Percentiles rank a stretch among this genome's conserved stretches.
Evolutionary conservation across 257 asterid genomes (phyloP).

Genomic region (Fraxinus excelsior): DNA sequence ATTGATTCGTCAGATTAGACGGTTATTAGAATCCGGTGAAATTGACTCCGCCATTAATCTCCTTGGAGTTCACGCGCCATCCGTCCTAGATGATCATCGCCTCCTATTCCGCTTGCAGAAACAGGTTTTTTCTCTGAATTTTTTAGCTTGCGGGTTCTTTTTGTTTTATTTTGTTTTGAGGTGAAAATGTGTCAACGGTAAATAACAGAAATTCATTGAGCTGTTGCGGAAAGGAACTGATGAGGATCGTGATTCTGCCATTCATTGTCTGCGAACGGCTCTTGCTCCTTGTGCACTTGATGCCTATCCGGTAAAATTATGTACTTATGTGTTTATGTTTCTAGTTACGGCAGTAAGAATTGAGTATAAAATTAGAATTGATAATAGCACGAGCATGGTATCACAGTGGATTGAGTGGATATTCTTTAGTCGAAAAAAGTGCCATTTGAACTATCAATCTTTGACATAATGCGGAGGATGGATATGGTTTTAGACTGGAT

Average conservation of each 20-base stretch:
- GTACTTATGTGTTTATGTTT: neutral
- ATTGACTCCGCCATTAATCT: slow-evolving; percentile 78
- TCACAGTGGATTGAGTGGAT: neutral
- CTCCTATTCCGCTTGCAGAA: slow-evolving; percentile 91
- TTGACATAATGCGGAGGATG: neutral
- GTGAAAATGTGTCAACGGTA: neutral
- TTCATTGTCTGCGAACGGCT: slow-evolving; percentile 66
- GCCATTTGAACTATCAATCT: neutral
- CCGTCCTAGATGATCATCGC: slow-evolving; percentile 83
- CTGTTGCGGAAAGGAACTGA: slow-evolving; percentile 79
- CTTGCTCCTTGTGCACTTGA: slow-evolving; percentile 96
- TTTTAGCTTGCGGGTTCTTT: slow-evolving; percentile 3
- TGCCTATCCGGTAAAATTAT: slow-evolving; percentile 81
- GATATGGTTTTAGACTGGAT: neutral
- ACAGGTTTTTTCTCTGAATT: no score
- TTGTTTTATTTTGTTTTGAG: neutral
- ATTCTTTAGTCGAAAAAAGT: neutral
- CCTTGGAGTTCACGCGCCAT: slow-evolving; percentile 61
- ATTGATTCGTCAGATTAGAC: slow-evolving; percentile 80
- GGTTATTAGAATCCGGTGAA: slow-evolving; percentile 72
- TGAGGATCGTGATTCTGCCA: slow-evolving; percentile 81
- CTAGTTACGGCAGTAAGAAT: neutral
- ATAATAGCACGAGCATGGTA: neutral
- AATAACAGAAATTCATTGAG: slow-evolving; percentile 82
- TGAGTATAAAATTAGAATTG: neutral